Evolutionary conservation across 345 rosid genomes (phyloP), one percentile per base, ranked within the genome.

Genomic region (Eutrema yunnanense): DNA sequence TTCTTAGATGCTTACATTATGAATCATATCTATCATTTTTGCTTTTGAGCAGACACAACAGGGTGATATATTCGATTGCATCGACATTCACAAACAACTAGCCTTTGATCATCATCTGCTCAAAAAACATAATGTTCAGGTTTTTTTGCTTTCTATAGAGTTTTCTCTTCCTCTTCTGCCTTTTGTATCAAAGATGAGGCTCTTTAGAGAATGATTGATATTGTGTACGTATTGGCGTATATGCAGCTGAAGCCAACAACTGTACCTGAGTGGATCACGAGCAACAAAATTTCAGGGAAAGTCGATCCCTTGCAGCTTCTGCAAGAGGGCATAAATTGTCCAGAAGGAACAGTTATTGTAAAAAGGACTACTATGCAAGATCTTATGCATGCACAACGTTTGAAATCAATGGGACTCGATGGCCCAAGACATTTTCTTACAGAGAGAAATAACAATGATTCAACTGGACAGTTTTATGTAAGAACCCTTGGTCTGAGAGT

Each of bases 61-160:
- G 1, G 78, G 74, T n/a, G 78, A 62, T 50, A 62, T 72, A 32
- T 59, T 61, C 0, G 71, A 76, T 54, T 80, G 80, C 9, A 50
- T 80, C 12, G 75, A 80, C 8, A 70, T 69, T 10, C 19, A 76
- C 32, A 70, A 63, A 43, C 80, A 76, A 64, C 67, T 63, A 62
- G 38, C 80, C 16, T 47, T 76, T 56, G 71, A 76, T 70, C 67
- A 69, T 56, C 75, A 29, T 33, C 48, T 58, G 2, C 44, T 70
- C 6, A 47, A 41, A 16, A 70, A 55, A 37, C 71, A 72, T 30
- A 32, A 56, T 19, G 44, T 77, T 70, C 75, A 76, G 75, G 80
- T 56, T 46, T 56, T 16, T 33, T 46, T 5, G 4, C 3, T 33
- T 14, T 10, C 32, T 4, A 29, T 2, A 29, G 4, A 29, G 4